phyloP scores from a whole-genome alignment of 257 asterid species.

The Plantago elongata region DNA sequence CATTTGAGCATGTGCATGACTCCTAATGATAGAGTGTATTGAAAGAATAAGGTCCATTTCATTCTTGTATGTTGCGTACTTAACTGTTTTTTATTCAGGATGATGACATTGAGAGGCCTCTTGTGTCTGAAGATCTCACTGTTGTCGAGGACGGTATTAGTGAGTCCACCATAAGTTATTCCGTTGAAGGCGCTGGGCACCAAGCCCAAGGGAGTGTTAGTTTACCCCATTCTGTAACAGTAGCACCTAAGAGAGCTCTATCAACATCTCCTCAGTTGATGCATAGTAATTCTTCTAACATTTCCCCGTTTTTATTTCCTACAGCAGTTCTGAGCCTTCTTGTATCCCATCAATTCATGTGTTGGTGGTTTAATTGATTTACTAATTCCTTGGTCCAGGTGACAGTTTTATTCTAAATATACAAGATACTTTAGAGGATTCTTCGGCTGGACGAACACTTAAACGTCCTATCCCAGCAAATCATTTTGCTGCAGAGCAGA shows the following conservation, averaged over 20 bases:
- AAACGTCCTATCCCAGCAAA: conserved; percentile 26
- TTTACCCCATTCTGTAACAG: conserved; percentile 39
- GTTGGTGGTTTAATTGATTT: conserved; percentile 13
- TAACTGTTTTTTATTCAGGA: conserved; percentile 34
- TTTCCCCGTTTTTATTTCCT: conserved; percentile 1
- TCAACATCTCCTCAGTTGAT: conserved; percentile 47
- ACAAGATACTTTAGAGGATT: conserved; percentile 63
- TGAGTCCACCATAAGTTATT: conserved; percentile 37
- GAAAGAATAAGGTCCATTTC: neutral
- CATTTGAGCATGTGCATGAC: neutral
- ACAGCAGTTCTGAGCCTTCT: neutral
- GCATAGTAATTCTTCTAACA: conserved; percentile 47
- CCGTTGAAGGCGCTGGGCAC: conserved; percentile 35
- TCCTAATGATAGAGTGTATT: neutral
- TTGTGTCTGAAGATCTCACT: conserved; percentile 58
- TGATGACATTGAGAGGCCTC: conserved; percentile 89
- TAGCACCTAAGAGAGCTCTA: conserved; percentile 41
- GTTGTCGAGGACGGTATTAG: conserved; percentile 37
- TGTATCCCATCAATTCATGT: conserved; percentile 10
- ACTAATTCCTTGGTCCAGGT: conserved; percentile 44
- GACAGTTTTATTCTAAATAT: conserved; percentile 85
- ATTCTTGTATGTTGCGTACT: conserved; percentile 22
- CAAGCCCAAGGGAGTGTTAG: conserved; percentile 38
- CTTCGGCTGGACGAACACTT: conserved; percentile 33
- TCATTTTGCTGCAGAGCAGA: conserved; percentile 33